Evolutionary conservation across 805 yeast species (phyloP), one percentile per base, ranked within the genome.

Genomic region (Pichia nanzhaoensis): DNA sequence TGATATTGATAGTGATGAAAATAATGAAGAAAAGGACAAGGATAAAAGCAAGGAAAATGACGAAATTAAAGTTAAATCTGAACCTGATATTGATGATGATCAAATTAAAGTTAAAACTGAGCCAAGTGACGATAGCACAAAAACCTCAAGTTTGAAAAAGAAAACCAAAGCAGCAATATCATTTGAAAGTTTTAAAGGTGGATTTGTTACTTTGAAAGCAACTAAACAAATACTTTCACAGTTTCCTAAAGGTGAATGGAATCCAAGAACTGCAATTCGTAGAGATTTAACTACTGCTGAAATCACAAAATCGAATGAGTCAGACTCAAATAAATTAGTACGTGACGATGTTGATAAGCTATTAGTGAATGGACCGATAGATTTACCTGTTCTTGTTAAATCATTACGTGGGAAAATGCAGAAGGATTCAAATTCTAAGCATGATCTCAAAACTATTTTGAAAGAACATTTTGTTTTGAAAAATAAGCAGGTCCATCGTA

Each of bases 211-310:
- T 13, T 64, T 90, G 37, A 83, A 74, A 54, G 84, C 89, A 1
- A 78, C 84, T 6, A 70, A 75, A 13, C 69, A 71, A 33, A 69
- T 84, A 14, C 69, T 90, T 48, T 60, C 66, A 16, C 74, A 74
- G 32, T 88, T 89, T 66, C 93, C 93, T 2, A 66, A 61, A 17
- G 95, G 95, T 22, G 85, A 80, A 44, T 90, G 96, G 96, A 82
- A 82, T 63, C 91, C 96, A 19, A 59, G 61, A 30, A 50, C 74
- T 60, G 53, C 70, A 54, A 42, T 60, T 51, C 51, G 60, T 61
- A 44, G 66, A 54, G 35, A 55, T 47, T 34, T 37, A 33, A 9
- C 39, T 7, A 33, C 30, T 5, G 48, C 18, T 13, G 12, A 3
- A 3, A 28, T 5, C 20, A 34, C 21, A 5, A 54, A 48, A 28